Evolutionary conservation across 331 rosid species (phyloP).

Genomic region (Quercus tomentella): DNA sequence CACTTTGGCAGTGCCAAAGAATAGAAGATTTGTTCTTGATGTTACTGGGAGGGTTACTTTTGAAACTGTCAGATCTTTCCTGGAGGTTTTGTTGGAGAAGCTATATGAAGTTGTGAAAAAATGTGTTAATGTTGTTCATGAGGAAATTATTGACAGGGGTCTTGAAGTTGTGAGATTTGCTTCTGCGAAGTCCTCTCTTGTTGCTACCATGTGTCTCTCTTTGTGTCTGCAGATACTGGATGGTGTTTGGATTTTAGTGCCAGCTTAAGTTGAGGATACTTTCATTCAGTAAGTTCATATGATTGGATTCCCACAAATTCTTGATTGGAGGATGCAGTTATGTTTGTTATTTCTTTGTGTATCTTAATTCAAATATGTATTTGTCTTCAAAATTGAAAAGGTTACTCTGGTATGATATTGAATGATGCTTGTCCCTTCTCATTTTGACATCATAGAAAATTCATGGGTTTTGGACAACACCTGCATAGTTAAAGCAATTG

Average conservation of each 20-base stretch:
- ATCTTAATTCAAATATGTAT: background rate
- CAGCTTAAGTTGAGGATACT: constrained; percentile 29
- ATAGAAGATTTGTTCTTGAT: constrained; percentile 62
- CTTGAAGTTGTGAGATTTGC: constrained; percentile 47
- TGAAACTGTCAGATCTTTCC: constrained; percentile 66
- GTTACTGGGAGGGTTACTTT: constrained; percentile 74
- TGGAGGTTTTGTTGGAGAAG: constrained; percentile 55
- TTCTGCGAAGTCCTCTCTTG: constrained; percentile 47
- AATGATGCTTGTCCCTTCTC: background rate
- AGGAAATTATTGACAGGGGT: constrained; percentile 45
- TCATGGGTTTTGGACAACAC: background rate
- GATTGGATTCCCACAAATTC: background rate
- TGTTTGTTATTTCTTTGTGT: constrained; percentile 2
- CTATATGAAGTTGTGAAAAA: constrained; percentile 40
- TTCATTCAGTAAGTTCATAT: constrained; percentile 6
- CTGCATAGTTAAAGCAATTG: background rate
- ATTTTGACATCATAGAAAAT: background rate
- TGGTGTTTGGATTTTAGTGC: constrained; percentile 47
- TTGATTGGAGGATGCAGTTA: constrained; percentile 11
- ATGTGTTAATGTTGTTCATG: constrained; percentile 36
- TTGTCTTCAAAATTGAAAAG: background rate
- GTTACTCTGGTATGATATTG: background rate
- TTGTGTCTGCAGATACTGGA: constrained; percentile 53
- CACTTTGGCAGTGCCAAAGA: constrained; percentile 66
- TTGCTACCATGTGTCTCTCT: constrained; percentile 52